A percentile compares a stretch with the other conserved stretches of the same genome.
Conservation (phyloP, 305 asterid genomes). For the Solanum hybrid region DNA sequence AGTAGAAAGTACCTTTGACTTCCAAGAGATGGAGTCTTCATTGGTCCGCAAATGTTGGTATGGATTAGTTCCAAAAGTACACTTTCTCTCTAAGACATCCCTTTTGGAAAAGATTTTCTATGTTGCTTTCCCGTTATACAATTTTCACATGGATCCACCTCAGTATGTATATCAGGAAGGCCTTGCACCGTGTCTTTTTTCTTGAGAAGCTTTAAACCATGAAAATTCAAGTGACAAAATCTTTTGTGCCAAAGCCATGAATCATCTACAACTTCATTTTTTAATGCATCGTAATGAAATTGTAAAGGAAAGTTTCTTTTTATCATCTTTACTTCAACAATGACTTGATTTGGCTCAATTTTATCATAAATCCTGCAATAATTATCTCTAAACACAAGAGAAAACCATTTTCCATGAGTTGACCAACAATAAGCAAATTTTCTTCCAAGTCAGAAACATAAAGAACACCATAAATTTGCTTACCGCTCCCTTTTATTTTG, state of each 20-base stretch:
- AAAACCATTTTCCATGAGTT: background rate
- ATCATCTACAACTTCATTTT: too few species aligned
- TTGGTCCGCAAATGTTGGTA: background rate
- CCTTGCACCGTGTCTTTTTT: background rate
- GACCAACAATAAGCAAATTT: background rate
- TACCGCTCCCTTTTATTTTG: background rate
- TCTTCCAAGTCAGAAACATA: background rate
- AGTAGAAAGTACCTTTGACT: too few species aligned
- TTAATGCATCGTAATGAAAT: background rate
- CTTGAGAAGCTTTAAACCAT: background rate
- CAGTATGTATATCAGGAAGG: background rate
- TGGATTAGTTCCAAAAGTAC: background rate
- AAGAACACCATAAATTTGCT: too few species aligned
- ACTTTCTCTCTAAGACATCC: background rate
- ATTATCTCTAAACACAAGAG: background rate
- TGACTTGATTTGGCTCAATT: too few species aligned
- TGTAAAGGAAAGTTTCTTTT: background rate
- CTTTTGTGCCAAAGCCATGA: too few species aligned
- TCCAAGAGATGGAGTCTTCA: background rate
- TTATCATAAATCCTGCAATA: too few species aligned
- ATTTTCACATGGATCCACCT: background rate
- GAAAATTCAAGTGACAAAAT: background rate
- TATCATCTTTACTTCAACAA: background rate
- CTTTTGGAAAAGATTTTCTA: background rate
- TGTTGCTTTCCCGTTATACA: background rate